Conservation (phyloP, 2,329 filamentous ascomycete species). For the Neopestalotiopsis rosae region DNA sequence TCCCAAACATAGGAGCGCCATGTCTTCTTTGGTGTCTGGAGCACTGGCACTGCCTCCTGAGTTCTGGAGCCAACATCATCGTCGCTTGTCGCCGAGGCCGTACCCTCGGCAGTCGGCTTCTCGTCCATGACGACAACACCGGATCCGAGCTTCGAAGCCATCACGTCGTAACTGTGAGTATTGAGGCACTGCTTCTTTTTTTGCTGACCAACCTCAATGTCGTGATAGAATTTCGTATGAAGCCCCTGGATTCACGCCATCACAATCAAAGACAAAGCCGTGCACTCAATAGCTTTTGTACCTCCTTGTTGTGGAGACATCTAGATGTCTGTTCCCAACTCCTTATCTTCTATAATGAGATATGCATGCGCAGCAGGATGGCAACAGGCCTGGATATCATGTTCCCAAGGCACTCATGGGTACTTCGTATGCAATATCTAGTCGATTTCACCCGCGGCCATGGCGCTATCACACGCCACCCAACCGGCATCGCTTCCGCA, state of each 20-base stretch:
- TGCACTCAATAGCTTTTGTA: not conserved
- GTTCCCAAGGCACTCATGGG: not conserved
- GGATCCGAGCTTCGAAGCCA: not conserved
- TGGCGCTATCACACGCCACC: not conserved
- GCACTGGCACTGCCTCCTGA: constrained; percentile 16
- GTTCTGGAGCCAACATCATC: not conserved
- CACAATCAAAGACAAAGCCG: not conserved
- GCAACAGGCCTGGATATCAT: not conserved
- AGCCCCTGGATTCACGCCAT: not conserved
- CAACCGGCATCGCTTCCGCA: not conserved
- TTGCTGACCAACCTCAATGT: not conserved
- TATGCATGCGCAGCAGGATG: not conserved
- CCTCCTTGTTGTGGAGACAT: not conserved
- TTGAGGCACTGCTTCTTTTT: not conserved
- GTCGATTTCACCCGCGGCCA: not conserved
- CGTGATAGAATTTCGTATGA: not conserved
- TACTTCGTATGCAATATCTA: not conserved
- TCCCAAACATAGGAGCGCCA: constrained; percentile 58
- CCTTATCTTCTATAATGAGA: not conserved
- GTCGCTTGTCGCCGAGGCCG: not conserved
- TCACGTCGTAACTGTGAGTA: not conserved
- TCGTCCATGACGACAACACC: constrained; percentile 12
- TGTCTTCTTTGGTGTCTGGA: constrained; percentile 40
- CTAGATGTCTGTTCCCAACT: too few species aligned
- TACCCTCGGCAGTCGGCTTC: constrained; percentile 7